Evolutionary conservation across 78 protist genomes (phyloP).

Genomic region (Planoprotostelium fungivorum): DNA sequence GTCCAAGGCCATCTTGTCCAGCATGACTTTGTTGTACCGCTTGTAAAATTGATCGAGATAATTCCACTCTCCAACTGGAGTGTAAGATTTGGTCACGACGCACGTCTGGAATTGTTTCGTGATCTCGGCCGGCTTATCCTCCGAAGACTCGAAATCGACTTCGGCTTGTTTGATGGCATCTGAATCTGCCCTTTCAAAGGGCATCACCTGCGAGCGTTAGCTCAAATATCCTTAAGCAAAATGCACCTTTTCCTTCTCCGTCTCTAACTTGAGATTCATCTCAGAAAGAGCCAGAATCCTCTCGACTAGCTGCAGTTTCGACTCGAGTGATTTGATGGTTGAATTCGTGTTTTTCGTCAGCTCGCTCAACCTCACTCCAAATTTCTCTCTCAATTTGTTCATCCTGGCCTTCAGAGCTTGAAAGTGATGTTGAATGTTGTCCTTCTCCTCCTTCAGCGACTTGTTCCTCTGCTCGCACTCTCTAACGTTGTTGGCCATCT

Average conservation of each 20-base stretch:
- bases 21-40: constrained; percentile 37
- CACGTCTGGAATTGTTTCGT: neutral
- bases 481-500: constrained; percentile 41
- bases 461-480: constrained; percentile 68
- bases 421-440: constrained; percentile 25
- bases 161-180: neutral
- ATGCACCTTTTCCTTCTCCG: constrained; percentile 70
- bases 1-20: constrained; percentile 25
- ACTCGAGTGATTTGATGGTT: constrained; percentile 2
- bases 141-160: neutral
- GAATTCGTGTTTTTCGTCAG: constrained; percentile 13
- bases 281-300: constrained; percentile 45
- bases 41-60: constrained; percentile 33
- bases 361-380: constrained; percentile 8
- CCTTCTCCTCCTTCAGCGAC: constrained; percentile 40
- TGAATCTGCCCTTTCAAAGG: neutral
- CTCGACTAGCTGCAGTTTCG: constrained; percentile 14
- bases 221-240: neutral
- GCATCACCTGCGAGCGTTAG: neutral
- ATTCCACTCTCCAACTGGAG: constrained; percentile 30
- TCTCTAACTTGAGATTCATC: constrained; percentile 64
- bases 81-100: neutral
- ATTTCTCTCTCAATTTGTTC: constrained; percentile 44
- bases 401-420: constrained; percentile 66
- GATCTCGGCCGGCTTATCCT: neutral